These are phyloP conservation scores for Phytophthora sp. DNA, from an alignment of 352 stramenopile species.

Conservation along the genomic window DNA sequence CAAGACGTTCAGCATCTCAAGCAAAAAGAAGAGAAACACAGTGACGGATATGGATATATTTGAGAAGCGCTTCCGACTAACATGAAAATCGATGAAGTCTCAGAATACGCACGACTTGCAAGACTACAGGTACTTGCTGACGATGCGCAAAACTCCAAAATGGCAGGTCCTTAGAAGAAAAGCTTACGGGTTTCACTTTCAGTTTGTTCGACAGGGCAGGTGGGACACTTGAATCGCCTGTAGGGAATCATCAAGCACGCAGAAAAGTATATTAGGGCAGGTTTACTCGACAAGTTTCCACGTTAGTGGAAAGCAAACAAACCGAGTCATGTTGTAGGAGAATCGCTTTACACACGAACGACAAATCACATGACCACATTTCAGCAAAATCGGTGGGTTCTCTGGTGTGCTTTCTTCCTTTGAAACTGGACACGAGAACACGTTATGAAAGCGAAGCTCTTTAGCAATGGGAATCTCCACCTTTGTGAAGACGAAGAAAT, in stretches of 20 bases:
- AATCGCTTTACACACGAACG: conserved; percentile 83
- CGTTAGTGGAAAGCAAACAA: conserved; percentile 9
- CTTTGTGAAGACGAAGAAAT: conserved; percentile 18
- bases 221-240: conserved; percentile 89
- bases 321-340: conserved; percentile 82
- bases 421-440: conserved; percentile 88
- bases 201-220: conserved; percentile 83
- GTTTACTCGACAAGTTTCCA: not conserved
- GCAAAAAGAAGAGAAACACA: conserved; percentile 15
- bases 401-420: conserved; percentile 87
- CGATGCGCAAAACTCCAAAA: conserved; percentile 17
- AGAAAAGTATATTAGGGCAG: conserved; percentile 11
- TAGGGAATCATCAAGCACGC: conserved; percentile 1
- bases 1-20: conserved; percentile 8
- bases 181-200: conserved; percentile 76
- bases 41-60: conserved; percentile 49
- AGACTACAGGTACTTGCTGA: conserved; percentile 23
- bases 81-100: conserved; percentile 18
- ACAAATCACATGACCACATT: conserved; percentile 89
- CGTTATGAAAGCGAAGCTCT: conserved; percentile 85
- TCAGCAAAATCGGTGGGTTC: conserved; percentile 87
- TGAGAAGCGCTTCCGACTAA: conserved; percentile 40
- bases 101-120: conserved; percentile 13
- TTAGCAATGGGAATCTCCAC: conserved; percentile 83
- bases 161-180: conserved; percentile 55